Percentiles rank a stretch among this genome's conserved stretches.
Evolutionary conservation across 257 asterid genomes (phyloP).

Genomic region (Solanum tacnaense): DNA sequence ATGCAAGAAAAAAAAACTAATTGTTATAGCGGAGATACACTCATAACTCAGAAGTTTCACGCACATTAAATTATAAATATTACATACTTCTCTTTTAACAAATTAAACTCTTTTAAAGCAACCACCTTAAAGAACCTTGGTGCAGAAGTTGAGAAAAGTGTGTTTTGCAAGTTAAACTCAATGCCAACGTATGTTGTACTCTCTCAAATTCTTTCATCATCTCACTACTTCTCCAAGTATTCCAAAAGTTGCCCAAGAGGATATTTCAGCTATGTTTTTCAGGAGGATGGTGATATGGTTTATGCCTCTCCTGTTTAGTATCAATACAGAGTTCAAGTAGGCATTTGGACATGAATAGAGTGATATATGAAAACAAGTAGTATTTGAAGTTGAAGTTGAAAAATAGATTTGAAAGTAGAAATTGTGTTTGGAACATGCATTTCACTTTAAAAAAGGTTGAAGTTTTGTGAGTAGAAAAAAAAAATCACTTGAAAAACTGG

Average conservation of each 20-base stretch:
- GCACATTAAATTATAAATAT: background rate
- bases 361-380: background rate
- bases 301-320: background rate
- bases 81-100: background rate
- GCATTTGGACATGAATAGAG: background rate
- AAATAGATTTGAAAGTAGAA: background rate
- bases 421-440: background rate
- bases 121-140: background rate
- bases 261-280: background rate
- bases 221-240: background rate
- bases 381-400: background rate
- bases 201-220: background rate
- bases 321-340: background rate
- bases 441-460: background rate
- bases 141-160: background rate
- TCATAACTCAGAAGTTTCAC: background rate
- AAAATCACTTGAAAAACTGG: background rate
- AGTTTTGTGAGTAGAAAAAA: background rate
- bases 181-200: background rate
- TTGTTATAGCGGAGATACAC: background rate
- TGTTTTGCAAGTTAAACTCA: background rate
- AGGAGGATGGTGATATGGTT: background rate
- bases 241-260: background rate
- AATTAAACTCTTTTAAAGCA: background rate
- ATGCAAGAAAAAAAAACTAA: constrained; percentile 10